These are phyloP conservation scores for Akanthomyces dipterigenus DNA, from an alignment of 2,329 filamentous ascomycete genomes.

Conservation along the genomic window DNA sequence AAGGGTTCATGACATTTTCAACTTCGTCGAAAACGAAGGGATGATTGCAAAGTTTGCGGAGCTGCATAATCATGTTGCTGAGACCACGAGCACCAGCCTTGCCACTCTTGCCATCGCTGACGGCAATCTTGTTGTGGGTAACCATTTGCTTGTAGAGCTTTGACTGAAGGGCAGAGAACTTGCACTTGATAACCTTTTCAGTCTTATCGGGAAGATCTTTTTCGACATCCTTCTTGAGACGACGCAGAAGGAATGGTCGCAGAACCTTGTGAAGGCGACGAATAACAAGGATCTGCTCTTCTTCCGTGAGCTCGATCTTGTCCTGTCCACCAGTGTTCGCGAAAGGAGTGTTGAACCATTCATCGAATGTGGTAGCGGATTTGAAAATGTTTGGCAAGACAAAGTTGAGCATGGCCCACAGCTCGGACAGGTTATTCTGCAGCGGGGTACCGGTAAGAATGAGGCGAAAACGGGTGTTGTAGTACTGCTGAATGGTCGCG, in stretches of 20 bases:
- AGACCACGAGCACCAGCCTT: slow-evolving; percentile 90
- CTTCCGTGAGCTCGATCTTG: slow-evolving; percentile 98
- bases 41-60: slow-evolving; percentile 97
- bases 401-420: slow-evolving; percentile 98
- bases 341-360: slow-evolving; percentile 99
- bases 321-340: slow-evolving; percentile 97
- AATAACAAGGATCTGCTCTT: slow-evolving; percentile 98
- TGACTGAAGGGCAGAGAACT: slow-evolving; percentile 88
- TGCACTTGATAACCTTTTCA: slow-evolving; percentile 98
- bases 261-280: slow-evolving; percentile 96
- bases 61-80: slow-evolving; percentile 99
- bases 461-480: slow-evolving; percentile 87
- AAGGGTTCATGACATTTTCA: slow-evolving; percentile 95
- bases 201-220: slow-evolving; percentile 98
- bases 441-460: slow-evolving; percentile 96
- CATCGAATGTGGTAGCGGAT: slow-evolving; percentile 95
- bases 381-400: slow-evolving; percentile 98
- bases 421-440: slow-evolving; percentile 91
- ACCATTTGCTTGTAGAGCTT: slow-evolving; percentile 97
- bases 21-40: slow-evolving; percentile 98
- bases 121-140: slow-evolving; percentile 87
- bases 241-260: slow-evolving; percentile 91
- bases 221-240: slow-evolving; percentile 98
- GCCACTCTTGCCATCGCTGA: slow-evolving; percentile 90
- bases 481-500: slow-evolving; percentile 90